Evolutionary conservation across 306 rosid species (phyloP).

Genomic region (Cyclanthera cordifolia): DNA sequence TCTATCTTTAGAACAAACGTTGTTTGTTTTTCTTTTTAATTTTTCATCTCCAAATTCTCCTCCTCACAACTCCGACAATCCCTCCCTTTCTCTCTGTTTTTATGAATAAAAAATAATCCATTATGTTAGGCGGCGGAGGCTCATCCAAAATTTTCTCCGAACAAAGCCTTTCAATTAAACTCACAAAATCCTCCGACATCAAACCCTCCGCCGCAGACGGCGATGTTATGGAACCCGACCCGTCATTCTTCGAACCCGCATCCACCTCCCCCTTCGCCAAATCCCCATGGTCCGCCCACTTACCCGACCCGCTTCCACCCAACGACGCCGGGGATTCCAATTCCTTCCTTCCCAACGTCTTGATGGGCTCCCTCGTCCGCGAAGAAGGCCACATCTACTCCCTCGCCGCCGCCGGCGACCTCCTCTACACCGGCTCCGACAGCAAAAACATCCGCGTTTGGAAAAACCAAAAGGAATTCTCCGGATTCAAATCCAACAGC

Average conservation of each 20-base stretch:
- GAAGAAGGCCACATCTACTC: constrained; percentile 93
- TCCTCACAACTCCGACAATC: neutral
- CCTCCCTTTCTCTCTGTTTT: neutral
- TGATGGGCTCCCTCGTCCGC: constrained; percentile 65
- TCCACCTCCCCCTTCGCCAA: constrained; percentile 38
- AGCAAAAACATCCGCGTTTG: constrained; percentile 88
- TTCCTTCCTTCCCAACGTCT: constrained; percentile 19
- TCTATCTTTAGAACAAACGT: neutral
- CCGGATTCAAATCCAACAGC: constrained; percentile 57
- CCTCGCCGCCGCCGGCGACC: constrained; percentile 52
- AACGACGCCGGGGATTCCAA: neutral
- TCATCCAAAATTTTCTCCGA: neutral
- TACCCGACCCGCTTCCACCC: neutral
- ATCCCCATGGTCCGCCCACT: constrained; percentile 77
- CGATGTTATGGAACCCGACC: neutral
- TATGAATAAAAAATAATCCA: neutral
- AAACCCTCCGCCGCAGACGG: neutral
- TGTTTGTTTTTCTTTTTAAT: neutral
- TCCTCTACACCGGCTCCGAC: constrained; percentile 75
- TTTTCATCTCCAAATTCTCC: neutral
- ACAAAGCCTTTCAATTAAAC: neutral
- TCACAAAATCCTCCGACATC: constrained; percentile 12
- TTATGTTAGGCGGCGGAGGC: neutral
- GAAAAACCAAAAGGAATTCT: constrained; percentile 62
- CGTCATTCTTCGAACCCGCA: constrained; percentile 6